Base-by-base conservation (phyloP, 2,329 filamentous ascomycete species). In the Beauveria brongniartii region DNA sequence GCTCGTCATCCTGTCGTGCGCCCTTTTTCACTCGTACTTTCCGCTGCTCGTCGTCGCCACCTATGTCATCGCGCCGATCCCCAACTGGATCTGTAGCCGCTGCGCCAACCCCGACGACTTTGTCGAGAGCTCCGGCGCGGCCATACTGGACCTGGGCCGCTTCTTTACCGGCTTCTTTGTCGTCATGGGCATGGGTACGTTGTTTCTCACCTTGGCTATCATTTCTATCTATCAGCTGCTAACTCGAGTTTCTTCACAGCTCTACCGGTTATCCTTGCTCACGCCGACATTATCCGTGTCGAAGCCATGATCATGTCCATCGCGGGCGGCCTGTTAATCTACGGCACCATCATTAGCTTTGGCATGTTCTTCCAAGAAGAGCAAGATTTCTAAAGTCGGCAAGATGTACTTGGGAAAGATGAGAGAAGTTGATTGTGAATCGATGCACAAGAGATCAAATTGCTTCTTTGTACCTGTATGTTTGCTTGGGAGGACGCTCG, bases 351-450 rank as follows among this genome's bases (percentile, higher is more conserved):
- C 72, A 95, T 99, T 77, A 94, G 90, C 78, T 99, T 99, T 75
- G 88, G 90, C 66, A 90, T 97, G 86, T 99, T 97, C 79, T 99
- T 99, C 81, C 89, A 93, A 73, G 92, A 97, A 76, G 92, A 97
- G 73, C 90, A 96, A 72, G 94, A 97, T 69, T 99, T 97, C 74
- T 97, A 77, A 37, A 37, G 5, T 37, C 34, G 34, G 2, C 34
- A 6, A 37, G 14, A 37, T 5, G 0, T 34, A 34, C 30, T 4
- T 34, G 30, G 30, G 12, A 30, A 12, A 34, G 30, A 34, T 5
- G 12, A 14, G 34, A 37, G 5, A 37, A n/a, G 34, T 3, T 14
- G 26, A 28, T 50, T 28, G 8, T 26, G 18, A n/a, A 22, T 20
- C 4, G 48, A 52, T 20, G 18, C 28, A 22, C 18, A 20, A 30